Evolutionary conservation across 192 early-diverging fungal species (phyloP).

Genomic region (Backusella mclennaniae): DNA sequence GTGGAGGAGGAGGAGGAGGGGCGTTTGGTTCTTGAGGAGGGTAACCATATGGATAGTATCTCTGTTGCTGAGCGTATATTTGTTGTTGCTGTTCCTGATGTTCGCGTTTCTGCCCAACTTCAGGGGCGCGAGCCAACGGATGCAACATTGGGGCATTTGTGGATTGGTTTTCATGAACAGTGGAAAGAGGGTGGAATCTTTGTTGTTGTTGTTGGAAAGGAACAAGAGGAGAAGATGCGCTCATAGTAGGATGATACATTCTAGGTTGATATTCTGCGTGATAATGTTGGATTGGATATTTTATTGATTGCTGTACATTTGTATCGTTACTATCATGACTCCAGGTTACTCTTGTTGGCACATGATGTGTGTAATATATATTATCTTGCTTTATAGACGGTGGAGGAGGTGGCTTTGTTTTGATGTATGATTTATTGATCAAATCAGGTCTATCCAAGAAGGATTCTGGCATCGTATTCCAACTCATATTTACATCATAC

Average conservation of each 20-base stretch:
- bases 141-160: conserved; percentile 12
- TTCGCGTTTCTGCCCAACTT: conserved; percentile 15
- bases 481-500: conserved; percentile 30
- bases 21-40: neutral
- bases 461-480: conserved; percentile 18
- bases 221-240: conserved; percentile 1
- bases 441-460: conserved; percentile 14
- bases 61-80: neutral
- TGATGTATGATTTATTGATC: conserved; percentile 7
- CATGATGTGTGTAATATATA: neutral
- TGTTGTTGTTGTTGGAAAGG: conserved; percentile 4
- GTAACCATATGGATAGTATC: neutral
- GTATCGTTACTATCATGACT: conserved; percentile 12
- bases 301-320: conserved; percentile 11
- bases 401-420: neutral
- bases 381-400: conserved; percentile 4
- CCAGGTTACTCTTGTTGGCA: conserved; percentile 9
- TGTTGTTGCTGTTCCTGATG: conserved; percentile 9
- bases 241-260: conserved; percentile 12
- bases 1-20: neutral
- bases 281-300: conserved; percentile 8
- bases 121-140: conserved; percentile 15
- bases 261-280: conserved; percentile 7
- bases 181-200: neutral
- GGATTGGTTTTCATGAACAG: neutral